Evolutionary conservation across 1,284 basidiomycete species (phyloP).

Genomic region (Ustilago cynodontis): DNA sequence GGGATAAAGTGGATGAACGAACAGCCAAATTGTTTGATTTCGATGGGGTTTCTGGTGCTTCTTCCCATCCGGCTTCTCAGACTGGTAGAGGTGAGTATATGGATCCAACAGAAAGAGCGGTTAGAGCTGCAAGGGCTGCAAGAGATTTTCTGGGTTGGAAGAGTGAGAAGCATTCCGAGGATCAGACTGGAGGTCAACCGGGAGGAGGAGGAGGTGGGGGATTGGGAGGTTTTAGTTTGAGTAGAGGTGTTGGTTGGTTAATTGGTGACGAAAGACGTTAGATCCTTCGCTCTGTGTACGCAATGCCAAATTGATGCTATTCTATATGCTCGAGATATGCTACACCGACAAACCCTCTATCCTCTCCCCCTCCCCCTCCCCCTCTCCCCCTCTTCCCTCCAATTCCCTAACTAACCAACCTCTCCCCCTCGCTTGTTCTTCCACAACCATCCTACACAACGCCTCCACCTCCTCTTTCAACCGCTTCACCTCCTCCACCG

Average conservation of each 20-base stretch:
- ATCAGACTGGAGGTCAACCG: too few species aligned
- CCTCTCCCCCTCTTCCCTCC: not conserved
- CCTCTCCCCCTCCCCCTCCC: not conserved
- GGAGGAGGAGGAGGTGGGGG: not conserved
- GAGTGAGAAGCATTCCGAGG: not conserved
- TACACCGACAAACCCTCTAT: too few species aligned
- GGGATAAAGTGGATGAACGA: conserved; percentile 16
- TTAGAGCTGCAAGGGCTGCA: conserved; percentile 48
- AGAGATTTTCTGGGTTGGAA: conserved; percentile 55
- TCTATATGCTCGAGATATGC: not conserved
- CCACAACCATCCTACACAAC: conserved; percentile 11
- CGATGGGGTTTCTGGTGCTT: conserved; percentile 20
- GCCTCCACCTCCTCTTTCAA: conserved; percentile 26
- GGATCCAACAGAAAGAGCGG: conserved; percentile 42
- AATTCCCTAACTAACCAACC: conserved; percentile 24
- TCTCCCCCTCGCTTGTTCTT: conserved; percentile 10
- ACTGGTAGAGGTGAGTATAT: conserved; percentile 4
- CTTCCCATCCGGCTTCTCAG: not conserved
- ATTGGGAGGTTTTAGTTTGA: conserved; percentile 41
- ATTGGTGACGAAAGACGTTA: conserved; percentile 41
- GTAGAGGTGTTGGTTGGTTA: conserved; percentile 45
- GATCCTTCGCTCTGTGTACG: not conserved
- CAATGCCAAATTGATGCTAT: not conserved
- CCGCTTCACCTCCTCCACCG: conserved; percentile 22
- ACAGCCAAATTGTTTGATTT: conserved; percentile 53